Evolutionary conservation across 345 rosid species (phyloP).

Genomic region (Ailanthus altissimus): DNA sequence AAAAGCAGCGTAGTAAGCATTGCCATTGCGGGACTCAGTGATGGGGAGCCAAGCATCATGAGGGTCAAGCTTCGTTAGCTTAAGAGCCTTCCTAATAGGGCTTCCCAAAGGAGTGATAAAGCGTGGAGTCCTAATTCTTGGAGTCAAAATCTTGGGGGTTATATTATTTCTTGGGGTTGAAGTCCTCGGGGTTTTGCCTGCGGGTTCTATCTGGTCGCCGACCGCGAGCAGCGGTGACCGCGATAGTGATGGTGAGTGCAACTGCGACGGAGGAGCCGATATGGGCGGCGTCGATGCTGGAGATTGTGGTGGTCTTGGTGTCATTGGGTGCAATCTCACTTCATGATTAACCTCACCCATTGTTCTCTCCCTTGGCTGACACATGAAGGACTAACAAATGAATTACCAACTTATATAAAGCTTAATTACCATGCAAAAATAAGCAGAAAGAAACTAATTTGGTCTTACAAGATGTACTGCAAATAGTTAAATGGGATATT

Average conservation of each 20-base stretch:
- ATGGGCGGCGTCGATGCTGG: slow-evolving; percentile 45
- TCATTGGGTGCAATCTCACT: slow-evolving; percentile 33
- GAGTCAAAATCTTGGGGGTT: slow-evolving; percentile 42
- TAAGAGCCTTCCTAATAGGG: slow-evolving; percentile 53
- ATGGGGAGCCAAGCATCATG: slow-evolving; percentile 90
- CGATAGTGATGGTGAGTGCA: slow-evolving; percentile 68
- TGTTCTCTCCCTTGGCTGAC: neutral
- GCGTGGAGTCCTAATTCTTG: slow-evolving; percentile 52
- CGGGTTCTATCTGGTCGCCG: slow-evolving; percentile 41
- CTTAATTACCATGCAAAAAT: no score
- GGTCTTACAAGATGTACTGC: no score
- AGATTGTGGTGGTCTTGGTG: slow-evolving; percentile 38
- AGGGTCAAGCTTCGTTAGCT: slow-evolving; percentile 61
- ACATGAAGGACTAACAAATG: no score
- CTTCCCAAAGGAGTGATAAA: slow-evolving; percentile 65
- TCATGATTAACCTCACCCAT: slow-evolving; percentile 39
- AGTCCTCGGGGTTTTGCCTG: slow-evolving; percentile 15
- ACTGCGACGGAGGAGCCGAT: slow-evolving; percentile 70
- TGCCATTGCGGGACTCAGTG: slow-evolving; percentile 87
- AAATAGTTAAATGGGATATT: no score
- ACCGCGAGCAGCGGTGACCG: slow-evolving; percentile 56
- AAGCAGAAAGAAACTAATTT: no score
- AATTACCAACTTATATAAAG: no score
- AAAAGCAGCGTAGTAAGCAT: slow-evolving; percentile 73
- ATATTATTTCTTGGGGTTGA: slow-evolving; percentile 21